Conservation (phyloP, 1,284 basidiomycete species). For the Fistulina hepatica region DNA sequence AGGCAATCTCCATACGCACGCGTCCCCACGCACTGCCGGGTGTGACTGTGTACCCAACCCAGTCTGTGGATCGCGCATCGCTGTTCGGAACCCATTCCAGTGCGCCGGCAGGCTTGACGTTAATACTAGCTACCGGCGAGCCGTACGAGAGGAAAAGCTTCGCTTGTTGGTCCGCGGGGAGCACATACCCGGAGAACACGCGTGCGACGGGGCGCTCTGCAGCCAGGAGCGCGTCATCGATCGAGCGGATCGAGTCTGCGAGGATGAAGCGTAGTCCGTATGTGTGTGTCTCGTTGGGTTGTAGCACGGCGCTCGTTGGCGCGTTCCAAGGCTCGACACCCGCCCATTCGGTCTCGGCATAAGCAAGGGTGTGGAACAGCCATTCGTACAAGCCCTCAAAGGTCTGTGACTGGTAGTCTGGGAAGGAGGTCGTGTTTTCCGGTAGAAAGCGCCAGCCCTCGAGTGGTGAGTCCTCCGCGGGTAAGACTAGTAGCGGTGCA, state of each 20-base stretch:
- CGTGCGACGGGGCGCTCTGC: slow-evolving; percentile 39
- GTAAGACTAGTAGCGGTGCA: slow-evolving; percentile 40
- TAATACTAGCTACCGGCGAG: slow-evolving; percentile 31
- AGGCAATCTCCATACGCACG: slow-evolving; percentile 38
- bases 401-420: slow-evolving; percentile 48
- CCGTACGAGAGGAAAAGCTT: slow-evolving; percentile 43
- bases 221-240: slow-evolving; percentile 34
- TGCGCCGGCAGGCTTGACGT: slow-evolving; percentile 37
- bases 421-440: slow-evolving; percentile 33
- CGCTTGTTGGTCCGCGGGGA: slow-evolving; percentile 37
- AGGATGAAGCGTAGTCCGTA: slow-evolving; percentile 44
- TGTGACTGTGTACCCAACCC: slow-evolving; percentile 41
- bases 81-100: slow-evolving; percentile 35
- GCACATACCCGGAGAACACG: slow-evolving; percentile 44
- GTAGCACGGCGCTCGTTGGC: slow-evolving; percentile 37
- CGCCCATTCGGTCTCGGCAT: slow-evolving; percentile 47
- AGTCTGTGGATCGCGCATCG: slow-evolving; percentile 32
- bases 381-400: slow-evolving; percentile 48
- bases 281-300: slow-evolving; percentile 37
- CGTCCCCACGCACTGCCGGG: slow-evolving; percentile 37
- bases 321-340: slow-evolving; percentile 44
- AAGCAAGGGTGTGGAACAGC: slow-evolving; percentile 50
- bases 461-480: slow-evolving; percentile 37
- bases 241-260: slow-evolving; percentile 38
- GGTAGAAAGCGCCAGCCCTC: slow-evolving; percentile 51